phyloP scores from a whole-genome alignment of 2,329 filamentous ascomycete species.

The Colletotrichum kahawae region DNA sequence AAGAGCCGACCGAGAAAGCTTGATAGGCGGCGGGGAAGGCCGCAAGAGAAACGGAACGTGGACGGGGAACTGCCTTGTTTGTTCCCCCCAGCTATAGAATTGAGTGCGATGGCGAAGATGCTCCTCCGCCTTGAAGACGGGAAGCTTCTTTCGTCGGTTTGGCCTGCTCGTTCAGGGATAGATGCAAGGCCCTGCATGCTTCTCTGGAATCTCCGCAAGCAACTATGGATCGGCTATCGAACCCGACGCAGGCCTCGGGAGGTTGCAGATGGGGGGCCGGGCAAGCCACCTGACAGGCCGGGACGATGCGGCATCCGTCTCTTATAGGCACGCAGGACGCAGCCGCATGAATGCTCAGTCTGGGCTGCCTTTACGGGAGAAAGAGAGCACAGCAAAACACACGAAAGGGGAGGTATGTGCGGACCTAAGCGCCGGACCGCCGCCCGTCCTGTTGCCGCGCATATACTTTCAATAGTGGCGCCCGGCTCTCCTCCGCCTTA shows the following conservation, averaged over 20 bases:
- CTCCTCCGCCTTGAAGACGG: background rate
- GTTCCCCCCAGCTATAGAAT: background rate
- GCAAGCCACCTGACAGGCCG: background rate
- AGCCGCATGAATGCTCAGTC: background rate
- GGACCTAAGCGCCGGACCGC: background rate
- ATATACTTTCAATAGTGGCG: background rate
- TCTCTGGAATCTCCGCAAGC: background rate
- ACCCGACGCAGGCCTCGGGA: background rate
- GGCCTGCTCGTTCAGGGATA: background rate
- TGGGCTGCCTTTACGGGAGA: background rate
- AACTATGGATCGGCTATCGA: background rate
- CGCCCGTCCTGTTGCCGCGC: background rate
- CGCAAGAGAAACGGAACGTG: background rate
- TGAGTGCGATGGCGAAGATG: background rate
- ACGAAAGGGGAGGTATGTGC: background rate
- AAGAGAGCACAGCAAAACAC: background rate
- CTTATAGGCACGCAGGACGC: background rate
- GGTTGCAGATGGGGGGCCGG: background rate
- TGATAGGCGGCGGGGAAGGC: background rate
- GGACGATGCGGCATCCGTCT: background rate
- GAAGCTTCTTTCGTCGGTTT: background rate
- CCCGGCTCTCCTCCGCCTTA: background rate
- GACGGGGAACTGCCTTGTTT: background rate
- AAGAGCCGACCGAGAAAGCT: constrained; percentile 5
- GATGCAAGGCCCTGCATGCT: background rate